Percentiles rank a stretch among this genome's conserved stretches.
Evolutionary conservation across 192 early-diverging fungal genomes (phyloP).

Genomic region (Coemansia sp.): DNA sequence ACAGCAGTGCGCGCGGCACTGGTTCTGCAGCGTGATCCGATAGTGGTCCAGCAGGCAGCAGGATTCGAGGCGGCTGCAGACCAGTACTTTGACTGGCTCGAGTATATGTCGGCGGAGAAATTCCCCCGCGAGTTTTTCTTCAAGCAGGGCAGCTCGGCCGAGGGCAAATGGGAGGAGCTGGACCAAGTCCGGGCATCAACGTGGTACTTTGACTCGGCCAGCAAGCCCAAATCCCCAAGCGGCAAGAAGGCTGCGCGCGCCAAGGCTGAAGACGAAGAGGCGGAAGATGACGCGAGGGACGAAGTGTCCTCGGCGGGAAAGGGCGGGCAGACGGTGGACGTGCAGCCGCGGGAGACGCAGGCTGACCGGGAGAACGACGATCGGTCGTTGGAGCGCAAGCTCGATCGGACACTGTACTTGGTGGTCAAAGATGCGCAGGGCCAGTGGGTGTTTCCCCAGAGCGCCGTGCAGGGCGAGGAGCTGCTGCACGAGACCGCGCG

Average conservation of each 20-base stretch:
- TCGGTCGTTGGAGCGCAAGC: constrained; percentile 71
- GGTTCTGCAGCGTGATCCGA: constrained; percentile 50
- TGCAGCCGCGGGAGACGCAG: constrained; percentile 57
- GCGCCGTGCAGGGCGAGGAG: constrained; percentile 62
- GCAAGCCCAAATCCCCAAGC: constrained; percentile 11
- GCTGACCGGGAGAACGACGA: constrained; percentile 66
- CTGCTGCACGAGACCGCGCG: constrained; percentile 72
- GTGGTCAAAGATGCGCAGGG: constrained; percentile 66
- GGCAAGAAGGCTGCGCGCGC: background rate
- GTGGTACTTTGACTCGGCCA: constrained; percentile 39
- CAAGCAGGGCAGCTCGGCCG: constrained; percentile 48
- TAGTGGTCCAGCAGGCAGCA: constrained; percentile 26
- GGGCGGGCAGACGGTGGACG: constrained; percentile 56
- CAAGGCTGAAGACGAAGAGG: background rate
- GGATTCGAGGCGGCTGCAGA: constrained; percentile 38
- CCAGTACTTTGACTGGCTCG: constrained; percentile 46
- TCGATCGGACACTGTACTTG: constrained; percentile 77
- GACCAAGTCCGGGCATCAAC: constrained; percentile 24
- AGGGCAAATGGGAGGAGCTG: constrained; percentile 37
- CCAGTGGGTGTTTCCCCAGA: constrained; percentile 76
- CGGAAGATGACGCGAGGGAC: background rate
- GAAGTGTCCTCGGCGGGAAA: background rate
- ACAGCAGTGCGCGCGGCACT: constrained; percentile 26
- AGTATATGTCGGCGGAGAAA: constrained; percentile 40
- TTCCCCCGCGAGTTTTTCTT: constrained; percentile 52